Evolutionary conservation across 2,329 filamentous ascomycete genomes (phyloP).

Genomic region (Rhynchosporium graminicola): DNA sequence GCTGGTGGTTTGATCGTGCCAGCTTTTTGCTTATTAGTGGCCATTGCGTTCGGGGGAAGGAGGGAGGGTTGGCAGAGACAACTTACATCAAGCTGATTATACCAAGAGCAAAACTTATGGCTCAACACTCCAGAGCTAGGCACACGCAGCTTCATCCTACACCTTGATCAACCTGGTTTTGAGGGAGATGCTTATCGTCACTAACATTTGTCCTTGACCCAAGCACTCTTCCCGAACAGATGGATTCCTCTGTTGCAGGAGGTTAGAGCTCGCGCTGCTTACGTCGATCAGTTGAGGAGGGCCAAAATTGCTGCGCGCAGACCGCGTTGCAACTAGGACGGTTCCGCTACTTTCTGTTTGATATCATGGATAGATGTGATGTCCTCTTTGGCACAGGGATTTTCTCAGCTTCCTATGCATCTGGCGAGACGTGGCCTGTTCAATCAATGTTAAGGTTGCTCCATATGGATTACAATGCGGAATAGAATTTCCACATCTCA

Average conservation of each 20-base stretch:
- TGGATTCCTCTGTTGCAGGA: background rate
- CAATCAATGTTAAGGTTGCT: background rate
- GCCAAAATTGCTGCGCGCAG: background rate
- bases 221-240: conserved; percentile 7
- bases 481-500: no score
- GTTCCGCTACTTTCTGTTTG: background rate
- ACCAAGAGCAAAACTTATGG: background rate
- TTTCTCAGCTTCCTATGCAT: background rate
- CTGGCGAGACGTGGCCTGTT: conserved; percentile 4
- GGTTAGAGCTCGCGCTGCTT: background rate
- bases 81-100: background rate
- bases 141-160: background rate
- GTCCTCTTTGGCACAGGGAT: background rate
- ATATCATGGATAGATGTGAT: background rate
- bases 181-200: background rate
- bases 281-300: background rate
- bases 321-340: background rate
- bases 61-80: background rate
- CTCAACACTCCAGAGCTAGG: background rate
- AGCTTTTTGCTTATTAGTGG: background rate
- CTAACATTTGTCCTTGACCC: background rate
- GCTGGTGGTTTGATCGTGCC: background rate
- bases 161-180: background rate
- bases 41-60: no score
- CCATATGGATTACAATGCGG: background rate